Conservation (phyloP, 305 asterid genomes). For the Solanum hybrid region DNA sequence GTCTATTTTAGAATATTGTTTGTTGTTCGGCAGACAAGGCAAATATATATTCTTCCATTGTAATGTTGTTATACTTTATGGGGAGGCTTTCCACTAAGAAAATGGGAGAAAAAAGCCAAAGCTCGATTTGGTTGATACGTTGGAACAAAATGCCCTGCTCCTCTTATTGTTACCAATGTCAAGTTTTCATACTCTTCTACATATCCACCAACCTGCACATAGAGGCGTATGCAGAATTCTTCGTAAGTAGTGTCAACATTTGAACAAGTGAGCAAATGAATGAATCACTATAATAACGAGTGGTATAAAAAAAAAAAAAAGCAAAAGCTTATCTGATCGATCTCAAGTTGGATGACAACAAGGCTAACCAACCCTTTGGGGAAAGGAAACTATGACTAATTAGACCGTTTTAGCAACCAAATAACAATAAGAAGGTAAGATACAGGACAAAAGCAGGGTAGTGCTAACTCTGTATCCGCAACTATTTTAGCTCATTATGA, state of each 20-base stretch:
- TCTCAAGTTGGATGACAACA: neutral
- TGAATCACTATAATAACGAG: neutral
- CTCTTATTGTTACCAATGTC: slow-evolving; percentile 9
- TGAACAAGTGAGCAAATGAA: neutral
- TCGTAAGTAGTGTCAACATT: neutral
- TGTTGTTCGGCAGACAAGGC: neutral
- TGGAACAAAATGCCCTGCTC: slow-evolving; percentile 11
- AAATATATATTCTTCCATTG: neutral
- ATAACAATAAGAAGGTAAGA: neutral
- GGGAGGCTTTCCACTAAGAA: slow-evolving; percentile 9
- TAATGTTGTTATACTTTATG: neutral
- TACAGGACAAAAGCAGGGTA: neutral
- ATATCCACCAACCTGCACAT: slow-evolving; percentile 11
- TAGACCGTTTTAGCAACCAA: neutral
- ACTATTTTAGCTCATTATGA: neutral
- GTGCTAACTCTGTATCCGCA: neutral
- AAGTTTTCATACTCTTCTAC: slow-evolving; percentile 8
- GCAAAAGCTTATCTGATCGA: neutral
- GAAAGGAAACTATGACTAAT: neutral
- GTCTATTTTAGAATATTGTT: neutral
- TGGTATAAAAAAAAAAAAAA: neutral
- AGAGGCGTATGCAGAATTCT: neutral
- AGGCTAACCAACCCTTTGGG: neutral
- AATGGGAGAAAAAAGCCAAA: slow-evolving; percentile 7
- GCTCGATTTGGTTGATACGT: slow-evolving; percentile 14